A percentile compares a stretch with the other conserved stretches of the same genome.
These are phyloP conservation scores for Amylocarpus encephaloides DNA, from an alignment of 2,329 filamentous ascomycete species.

Conservation along the genomic window DNA sequence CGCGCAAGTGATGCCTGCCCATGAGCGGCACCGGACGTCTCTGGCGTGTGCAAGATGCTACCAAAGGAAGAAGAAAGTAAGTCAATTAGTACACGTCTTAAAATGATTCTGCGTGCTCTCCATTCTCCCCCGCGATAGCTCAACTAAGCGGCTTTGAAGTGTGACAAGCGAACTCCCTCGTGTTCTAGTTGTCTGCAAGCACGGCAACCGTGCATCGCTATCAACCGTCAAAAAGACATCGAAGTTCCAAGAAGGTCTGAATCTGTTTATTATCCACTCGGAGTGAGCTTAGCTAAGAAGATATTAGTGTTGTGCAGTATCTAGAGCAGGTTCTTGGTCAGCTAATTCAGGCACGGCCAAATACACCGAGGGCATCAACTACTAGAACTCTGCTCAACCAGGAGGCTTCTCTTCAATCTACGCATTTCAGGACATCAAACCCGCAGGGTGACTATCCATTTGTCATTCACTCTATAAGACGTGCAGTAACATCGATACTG, in stretches of 20 bases:
- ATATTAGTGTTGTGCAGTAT: neutral
- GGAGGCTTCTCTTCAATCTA: too few relatives aligned
- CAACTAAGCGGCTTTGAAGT: neutral
- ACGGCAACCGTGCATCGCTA: neutral
- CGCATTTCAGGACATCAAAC: too few relatives aligned
- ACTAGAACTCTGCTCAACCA: too few relatives aligned
- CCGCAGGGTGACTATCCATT: too few relatives aligned
- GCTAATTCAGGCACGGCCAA: neutral
- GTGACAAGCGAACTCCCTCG: neutral
- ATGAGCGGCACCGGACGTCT: neutral
- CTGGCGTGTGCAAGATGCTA: constrained; percentile 1
- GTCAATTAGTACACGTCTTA: neutral
- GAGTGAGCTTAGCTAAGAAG: neutral
- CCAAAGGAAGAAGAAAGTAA: constrained; percentile 1
- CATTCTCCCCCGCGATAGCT: neutral
- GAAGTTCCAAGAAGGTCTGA: constrained; percentile 1
- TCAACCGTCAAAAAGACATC: neutral
- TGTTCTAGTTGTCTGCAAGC: neutral
- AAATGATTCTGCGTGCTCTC: neutral
- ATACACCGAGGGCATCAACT: too few relatives aligned
- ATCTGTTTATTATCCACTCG: neutral
- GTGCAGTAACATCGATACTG: too few relatives aligned
- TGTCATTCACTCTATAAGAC: too few relatives aligned
- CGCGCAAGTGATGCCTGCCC: neutral
- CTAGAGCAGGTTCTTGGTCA: neutral